A percentile compares a stretch with the other conserved stretches of the same genome.
Conservation (phyloP, 306 rosid genomes). For the Lathyrus oleraceus region DNA sequence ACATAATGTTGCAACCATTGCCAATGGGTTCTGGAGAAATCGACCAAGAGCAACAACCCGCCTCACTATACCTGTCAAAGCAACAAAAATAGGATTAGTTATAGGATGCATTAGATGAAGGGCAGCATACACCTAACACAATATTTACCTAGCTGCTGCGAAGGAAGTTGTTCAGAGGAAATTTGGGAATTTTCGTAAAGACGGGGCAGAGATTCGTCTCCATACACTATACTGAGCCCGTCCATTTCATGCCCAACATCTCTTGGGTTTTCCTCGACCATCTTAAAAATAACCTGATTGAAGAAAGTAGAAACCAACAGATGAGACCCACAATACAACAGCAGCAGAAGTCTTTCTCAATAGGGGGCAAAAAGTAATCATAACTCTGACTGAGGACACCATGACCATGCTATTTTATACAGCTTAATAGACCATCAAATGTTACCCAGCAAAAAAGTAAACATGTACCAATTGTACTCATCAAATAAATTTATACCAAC, state of each 20-base stretch:
- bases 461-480: not conserved
- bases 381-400: not conserved
- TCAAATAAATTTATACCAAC: conserved; percentile 8
- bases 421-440: conserved; percentile 4
- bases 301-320: conserved; percentile 31
- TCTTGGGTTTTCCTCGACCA: conserved; percentile 99
- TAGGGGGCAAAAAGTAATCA: not conserved
- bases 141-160: conserved; percentile 67
- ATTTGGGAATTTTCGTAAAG: conserved; percentile 90
- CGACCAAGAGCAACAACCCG: conserved; percentile 98
- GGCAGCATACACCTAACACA: not conserved
- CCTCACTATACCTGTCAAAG: conserved; percentile 82
- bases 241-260: conserved; percentile 99
- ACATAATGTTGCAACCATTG: conserved; percentile 96
- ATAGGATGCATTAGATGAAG: conserved; percentile 2
- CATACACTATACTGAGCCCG: conserved; percentile 91
- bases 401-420: conserved; percentile 8
- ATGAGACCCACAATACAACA: conserved; percentile 28
- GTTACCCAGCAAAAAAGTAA: conserved; percentile 19
- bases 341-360: not conserved
- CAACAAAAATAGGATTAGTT: conserved; percentile 27
- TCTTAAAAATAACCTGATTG: conserved; percentile 83
- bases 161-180: conserved; percentile 92
- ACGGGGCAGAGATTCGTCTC: conserved; percentile 92
- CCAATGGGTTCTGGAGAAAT: conserved; percentile 93